These are phyloP conservation scores for Cyclotella distinguenda DNA, from an alignment of 108 stramenopile species.

Conservation along the genomic window DNA sequence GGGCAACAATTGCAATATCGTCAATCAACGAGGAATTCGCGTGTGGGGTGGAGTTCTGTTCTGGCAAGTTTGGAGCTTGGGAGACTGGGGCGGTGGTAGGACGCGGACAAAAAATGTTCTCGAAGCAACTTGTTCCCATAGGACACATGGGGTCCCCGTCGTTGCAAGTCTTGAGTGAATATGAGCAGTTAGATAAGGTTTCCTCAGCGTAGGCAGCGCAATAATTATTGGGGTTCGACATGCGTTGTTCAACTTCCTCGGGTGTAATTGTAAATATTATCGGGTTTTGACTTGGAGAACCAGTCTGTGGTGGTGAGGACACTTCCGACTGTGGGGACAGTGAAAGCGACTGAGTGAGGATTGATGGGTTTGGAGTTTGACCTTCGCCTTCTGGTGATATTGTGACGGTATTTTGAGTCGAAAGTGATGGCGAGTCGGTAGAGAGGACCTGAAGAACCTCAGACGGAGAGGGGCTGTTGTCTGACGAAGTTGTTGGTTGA, in stretches of 20 bases:
- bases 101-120: conserved; percentile 26
- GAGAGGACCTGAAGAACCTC: background rate
- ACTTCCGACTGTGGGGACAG: background rate
- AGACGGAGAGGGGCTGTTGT: background rate
- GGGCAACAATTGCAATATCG: too few species aligned
- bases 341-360: too few species aligned
- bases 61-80: background rate
- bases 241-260: conserved; percentile 27
- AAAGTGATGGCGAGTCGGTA: conserved; percentile 1
- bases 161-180: conserved; percentile 42
- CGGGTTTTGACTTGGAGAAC: conserved; percentile 10
- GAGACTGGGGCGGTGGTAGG: conserved; percentile 9
- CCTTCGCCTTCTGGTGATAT: too few species aligned
- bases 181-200: conserved; percentile 25
- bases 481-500: background rate
- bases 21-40: background rate
- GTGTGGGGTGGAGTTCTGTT: background rate
- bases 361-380: too few species aligned
- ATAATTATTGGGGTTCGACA: conserved; percentile 33
- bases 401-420: background rate
- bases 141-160: conserved; percentile 24
- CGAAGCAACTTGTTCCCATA: conserved; percentile 28
- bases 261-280: conserved; percentile 17
- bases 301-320: conserved; percentile 3
- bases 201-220: conserved; percentile 25